Conservation (phyloP, 2,329 filamentous ascomycete genomes). For the Knoxdaviesia capensis region DNA sequence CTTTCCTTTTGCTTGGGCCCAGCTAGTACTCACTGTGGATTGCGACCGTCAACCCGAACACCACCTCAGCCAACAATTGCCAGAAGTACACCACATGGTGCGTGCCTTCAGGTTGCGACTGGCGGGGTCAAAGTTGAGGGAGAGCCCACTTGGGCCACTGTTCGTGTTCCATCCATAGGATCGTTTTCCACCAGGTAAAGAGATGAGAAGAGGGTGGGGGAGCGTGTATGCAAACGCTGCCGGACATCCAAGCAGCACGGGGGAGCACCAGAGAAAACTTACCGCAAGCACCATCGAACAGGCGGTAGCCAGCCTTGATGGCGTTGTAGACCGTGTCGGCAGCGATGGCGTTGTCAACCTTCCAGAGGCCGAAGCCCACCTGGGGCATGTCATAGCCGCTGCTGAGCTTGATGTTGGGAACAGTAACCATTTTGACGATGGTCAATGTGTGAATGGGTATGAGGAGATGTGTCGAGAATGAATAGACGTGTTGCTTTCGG, state of each 20-base stretch:
- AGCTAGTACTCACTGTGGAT: too few species aligned
- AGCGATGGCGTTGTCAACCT: conserved; percentile 53
- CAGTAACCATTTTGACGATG: conserved; percentile 3
- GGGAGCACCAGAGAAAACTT: conserved; percentile 11
- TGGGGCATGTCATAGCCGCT: conserved; percentile 52
- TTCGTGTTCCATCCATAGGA: too few species aligned
- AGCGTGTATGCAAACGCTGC: conserved; percentile 1
- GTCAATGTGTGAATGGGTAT: too few species aligned
- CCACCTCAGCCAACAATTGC: too few species aligned
- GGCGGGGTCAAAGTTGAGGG: too few species aligned
- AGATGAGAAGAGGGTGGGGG: background rate
- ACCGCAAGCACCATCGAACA: conserved; percentile 41
- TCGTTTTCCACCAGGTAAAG: conserved; percentile 3
- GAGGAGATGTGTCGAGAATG: too few species aligned
- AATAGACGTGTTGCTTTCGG: too few species aligned
- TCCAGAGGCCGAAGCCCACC: conserved; percentile 67
- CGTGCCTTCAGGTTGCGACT: too few species aligned
- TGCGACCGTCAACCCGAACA: too few species aligned
- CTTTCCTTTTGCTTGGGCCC: too few species aligned
- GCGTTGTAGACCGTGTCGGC: conserved; percentile 61
- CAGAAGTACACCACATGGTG: too few species aligned
- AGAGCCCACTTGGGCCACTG: too few species aligned
- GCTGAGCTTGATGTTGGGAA: conserved; percentile 33
- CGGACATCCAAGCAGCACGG: background rate
- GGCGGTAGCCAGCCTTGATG: conserved; percentile 41